Evolutionary conservation across 805 yeast species (phyloP).

Genomic region (Wickerhamomyces subpelliculosus): DNA sequence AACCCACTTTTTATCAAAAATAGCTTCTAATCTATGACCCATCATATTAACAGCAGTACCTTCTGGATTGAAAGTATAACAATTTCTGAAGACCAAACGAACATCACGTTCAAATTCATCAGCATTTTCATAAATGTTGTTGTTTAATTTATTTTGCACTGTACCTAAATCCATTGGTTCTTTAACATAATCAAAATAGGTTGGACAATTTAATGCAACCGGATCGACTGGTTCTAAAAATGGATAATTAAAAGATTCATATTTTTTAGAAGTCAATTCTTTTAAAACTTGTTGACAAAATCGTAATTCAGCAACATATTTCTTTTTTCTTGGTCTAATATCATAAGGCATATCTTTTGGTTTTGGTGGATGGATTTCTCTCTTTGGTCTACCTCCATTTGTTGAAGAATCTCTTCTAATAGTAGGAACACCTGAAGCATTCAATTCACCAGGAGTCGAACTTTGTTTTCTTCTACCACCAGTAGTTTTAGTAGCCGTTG

Average conservation of each 20-base stretch:
- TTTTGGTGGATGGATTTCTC: constrained; percentile 95
- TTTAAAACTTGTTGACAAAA: constrained; percentile 77
- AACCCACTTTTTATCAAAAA: constrained; percentile 83
- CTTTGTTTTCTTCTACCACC: constrained; percentile 17
- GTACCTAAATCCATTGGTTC: constrained; percentile 95
- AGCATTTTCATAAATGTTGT: constrained; percentile 83
- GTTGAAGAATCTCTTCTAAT: constrained; percentile 69
- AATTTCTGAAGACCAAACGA: constrained; percentile 76
- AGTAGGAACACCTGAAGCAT: constrained; percentile 46
- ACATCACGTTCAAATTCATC: constrained; percentile 84
- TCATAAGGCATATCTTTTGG: constrained; percentile 92
- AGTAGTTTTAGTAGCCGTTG: constrained; percentile 7
- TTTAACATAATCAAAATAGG: constrained; percentile 78
- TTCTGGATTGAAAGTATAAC: constrained; percentile 90
- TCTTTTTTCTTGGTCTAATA: constrained; percentile 85
- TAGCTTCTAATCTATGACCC: constrained; percentile 87
- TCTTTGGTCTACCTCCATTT: constrained; percentile 78
- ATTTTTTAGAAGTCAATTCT: constrained; percentile 78
- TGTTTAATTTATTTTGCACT: constrained; percentile 68
- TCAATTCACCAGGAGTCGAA: constrained; percentile 25
- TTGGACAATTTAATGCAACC: constrained; percentile 86
- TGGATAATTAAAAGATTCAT: constrained; percentile 81
- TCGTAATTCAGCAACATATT: constrained; percentile 80
- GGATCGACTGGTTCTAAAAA: constrained; percentile 94
- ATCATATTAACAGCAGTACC: constrained; percentile 94